Base-by-base conservation (phyloP, 2,329 filamentous ascomycete species). In the Stagonosporopsis cucurbitacearum region DNA sequence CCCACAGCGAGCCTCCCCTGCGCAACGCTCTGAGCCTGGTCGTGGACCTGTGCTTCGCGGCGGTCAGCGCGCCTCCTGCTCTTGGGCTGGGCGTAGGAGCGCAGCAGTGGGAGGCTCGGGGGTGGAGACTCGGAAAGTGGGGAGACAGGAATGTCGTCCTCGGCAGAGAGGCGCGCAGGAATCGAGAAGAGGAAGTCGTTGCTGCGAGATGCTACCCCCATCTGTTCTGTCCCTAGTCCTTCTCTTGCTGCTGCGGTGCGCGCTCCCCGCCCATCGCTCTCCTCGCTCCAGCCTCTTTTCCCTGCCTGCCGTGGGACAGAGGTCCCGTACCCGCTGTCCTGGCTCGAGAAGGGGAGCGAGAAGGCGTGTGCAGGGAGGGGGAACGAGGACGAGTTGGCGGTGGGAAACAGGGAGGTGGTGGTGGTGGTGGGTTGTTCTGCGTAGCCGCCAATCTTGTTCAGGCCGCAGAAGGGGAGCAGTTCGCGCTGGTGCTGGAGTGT, bases 391-490 rank as follows among this genome's bases (percentile, higher is more conserved):
- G 72, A 49, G 68, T 64, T 68, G 74, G 72, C 49, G 68, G 64
- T 68, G 74, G 70, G 63, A 58, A 71, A 71, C 47, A 64, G 67
- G 35, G 65, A n/a, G n/a, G n/a, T n/a, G n/a, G n/a, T n/a, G 58
- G 37, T 70, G 69, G 66, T 70, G 20, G 78, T 73, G 13, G 84
- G 80, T 70, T 92, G 88, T 25, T 82, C 79, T 26, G 83, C 83
- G 37, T 88, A 77, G 0, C 90, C 90, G 35, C 90, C 90, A 52
- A 90, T 81, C 68, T 88, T 92, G 77, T 91, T 83, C 63, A 95
- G 82, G 23, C 91, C 92, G 71, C 91, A 94, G 71, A 92, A 96
- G 0, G 92, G 91, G 7, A 88, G 79, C 4, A 96, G 80, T 70
- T 95, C 92, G 28, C 83, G 80, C 53, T 74, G 69, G 48, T 74